phyloP scores from a whole-genome alignment of 176 grass and related monocot genomes.

The Typha latifolia region DNA sequence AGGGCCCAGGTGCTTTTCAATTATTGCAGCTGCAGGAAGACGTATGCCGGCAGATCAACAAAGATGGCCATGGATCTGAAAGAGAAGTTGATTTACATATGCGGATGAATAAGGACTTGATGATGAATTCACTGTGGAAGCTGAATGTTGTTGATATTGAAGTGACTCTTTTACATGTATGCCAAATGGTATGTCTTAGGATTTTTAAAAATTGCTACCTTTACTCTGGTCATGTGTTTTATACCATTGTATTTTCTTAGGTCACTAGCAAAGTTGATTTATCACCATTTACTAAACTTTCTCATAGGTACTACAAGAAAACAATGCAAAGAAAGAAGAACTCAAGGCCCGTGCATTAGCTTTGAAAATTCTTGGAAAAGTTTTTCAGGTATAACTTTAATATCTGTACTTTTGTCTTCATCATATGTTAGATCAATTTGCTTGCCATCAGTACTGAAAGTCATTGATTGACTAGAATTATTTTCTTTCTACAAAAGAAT shows the following conservation, averaged over 20 bases:
- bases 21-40: slow-evolving; percentile 86
- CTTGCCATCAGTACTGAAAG: no score
- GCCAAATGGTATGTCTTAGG: slow-evolving; percentile 62
- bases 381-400: slow-evolving; percentile 57
- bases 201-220: background rate
- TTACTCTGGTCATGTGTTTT: background rate
- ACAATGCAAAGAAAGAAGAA: slow-evolving; percentile 87
- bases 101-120: slow-evolving; percentile 89
- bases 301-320: slow-evolving; percentile 74
- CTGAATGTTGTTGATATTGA: slow-evolving; percentile 93
- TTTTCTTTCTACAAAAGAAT: no score
- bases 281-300: background rate
- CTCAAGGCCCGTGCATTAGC: slow-evolving; percentile 61
- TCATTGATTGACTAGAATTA: no score
- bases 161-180: slow-evolving; percentile 88
- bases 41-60: slow-evolving; percentile 60
- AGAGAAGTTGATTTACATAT: slow-evolving; percentile 72
- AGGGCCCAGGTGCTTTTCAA: slow-evolving; percentile 72
- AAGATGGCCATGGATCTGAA: slow-evolving; percentile 46
- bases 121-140: slow-evolving; percentile 96
- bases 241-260: background rate
- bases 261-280: background rate
- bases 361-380: slow-evolving; percentile 82
- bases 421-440: no score
- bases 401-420: background rate